Base-by-base conservation (phyloP, 1,139 yeast genomes). In the Scheffersomyces parashehatae region DNA sequence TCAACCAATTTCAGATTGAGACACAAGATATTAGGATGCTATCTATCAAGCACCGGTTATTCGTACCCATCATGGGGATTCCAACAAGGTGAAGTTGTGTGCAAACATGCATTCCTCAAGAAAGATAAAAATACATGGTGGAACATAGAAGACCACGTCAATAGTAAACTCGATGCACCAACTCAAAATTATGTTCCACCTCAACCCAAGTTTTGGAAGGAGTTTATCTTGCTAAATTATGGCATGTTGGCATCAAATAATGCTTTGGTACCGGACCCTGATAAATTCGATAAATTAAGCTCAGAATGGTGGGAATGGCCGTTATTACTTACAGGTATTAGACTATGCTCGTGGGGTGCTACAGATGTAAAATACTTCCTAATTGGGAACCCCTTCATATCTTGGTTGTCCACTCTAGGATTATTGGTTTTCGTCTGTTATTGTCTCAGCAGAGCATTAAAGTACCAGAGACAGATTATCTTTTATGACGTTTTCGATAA, bases 251-350 rank as follows among this genome's bases (percentile, higher is more conserved):
- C 90, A 1, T 81, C 89, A 0, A 86, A 86, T 55, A 85, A 81
- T 59, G 95, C 91, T 0, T 67, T 86, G 42, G 73, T 85, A 3
- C 91, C 93, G 0, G 95, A 86, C 59, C 76, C 75, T 2, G 88
- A 85, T 54, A 85, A 83, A 52, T 70, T 63, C 49, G 95, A 86
- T 55, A 68, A 65, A 35, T 66, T 86, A 47, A 82, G 89, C 2
- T 83, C 90, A 11, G 64, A 73, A 44, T 85, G 90, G 81, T 86
- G 93, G 91, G 85, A 86, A 66, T 86, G 95, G 95, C 91, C 93
- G 31, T 69, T 80, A 5, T 62, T 82, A 43, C 66, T 73, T 33
- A 62, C 71, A 14, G 95, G 95, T 4, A 67, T 86, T 44, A 72
- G 93, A 55, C 80, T 86, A 88, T 79, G 87, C 53, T 70, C 79